A percentile compares a stretch with the other conserved stretches of the same genome.
Conservation (phyloP, 2,329 filamentous ascomycete species). For the Furcasterigmium furcatum region DNA sequence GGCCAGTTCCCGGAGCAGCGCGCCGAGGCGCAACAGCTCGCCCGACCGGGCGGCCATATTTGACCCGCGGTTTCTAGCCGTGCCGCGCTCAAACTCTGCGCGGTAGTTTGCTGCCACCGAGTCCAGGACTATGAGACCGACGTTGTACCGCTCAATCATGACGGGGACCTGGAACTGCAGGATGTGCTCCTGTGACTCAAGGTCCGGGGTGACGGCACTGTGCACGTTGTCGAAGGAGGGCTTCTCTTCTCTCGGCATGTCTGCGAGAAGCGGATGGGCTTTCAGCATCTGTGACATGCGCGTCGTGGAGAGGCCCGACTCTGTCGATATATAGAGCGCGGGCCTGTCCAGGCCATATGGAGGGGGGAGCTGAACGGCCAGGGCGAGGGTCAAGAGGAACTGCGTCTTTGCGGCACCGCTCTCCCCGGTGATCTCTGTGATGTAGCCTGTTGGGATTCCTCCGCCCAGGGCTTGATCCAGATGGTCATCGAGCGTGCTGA, state of each 20-base stretch:
- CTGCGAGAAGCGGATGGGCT: conserved; percentile 57
- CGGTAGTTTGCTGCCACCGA: conserved; percentile 95
- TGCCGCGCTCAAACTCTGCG: conserved; percentile 73
- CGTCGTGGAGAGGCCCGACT: conserved; percentile 77
- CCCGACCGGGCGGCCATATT: conserved; percentile 73
- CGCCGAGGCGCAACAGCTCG: conserved; percentile 75
- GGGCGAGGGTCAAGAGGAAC: conserved; percentile 78
- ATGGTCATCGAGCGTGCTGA: conserved; percentile 76
- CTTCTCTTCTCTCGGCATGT: conserved; percentile 18
- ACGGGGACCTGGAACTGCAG: conserved; percentile 89
- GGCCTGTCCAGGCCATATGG: conserved; percentile 68
- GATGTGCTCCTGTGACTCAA: conserved; percentile 95
- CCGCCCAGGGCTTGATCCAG: conserved; percentile 72
- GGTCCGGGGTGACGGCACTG: conserved; percentile 79
- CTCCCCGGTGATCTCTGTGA: conserved; percentile 90
- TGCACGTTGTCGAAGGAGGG: conserved; percentile 74
- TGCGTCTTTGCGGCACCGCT: conserved; percentile 96
- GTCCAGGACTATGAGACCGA: conserved; percentile 84
- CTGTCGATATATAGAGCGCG: conserved; percentile 93
- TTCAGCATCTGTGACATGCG: conserved; percentile 78
- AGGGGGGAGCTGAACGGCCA: conserved; percentile 77
- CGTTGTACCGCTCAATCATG: conserved; percentile 68
- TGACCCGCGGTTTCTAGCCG: conserved; percentile 30
- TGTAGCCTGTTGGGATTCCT: conserved; percentile 74
- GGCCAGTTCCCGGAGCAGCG: conserved; percentile 73